phyloP scores from a whole-genome alignment of 768 basidiomycete genomes.

The Amanita jacksonii region DNA sequence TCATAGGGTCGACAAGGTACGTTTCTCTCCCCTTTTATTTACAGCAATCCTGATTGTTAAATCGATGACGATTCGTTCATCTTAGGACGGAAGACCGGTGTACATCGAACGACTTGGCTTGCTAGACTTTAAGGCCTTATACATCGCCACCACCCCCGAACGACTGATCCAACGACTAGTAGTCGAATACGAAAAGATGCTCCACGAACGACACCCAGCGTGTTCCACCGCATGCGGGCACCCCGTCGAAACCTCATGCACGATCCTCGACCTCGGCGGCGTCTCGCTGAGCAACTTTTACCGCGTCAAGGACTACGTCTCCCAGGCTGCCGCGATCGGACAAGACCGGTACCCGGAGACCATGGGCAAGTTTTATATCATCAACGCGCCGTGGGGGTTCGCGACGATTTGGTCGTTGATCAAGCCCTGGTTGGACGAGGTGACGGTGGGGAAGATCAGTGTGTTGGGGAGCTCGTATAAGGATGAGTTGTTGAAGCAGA shows the following conservation, averaged over 20 bases:
- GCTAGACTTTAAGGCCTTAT: conserved; percentile 80
- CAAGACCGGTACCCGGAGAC: conserved; percentile 89
- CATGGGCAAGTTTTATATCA: conserved; percentile 99
- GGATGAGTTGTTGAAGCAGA: conserved; percentile 70
- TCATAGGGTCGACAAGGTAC: conserved; percentile 90
- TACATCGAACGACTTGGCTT: conserved; percentile 92
- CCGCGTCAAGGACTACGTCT: conserved; percentile 88
- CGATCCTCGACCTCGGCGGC: conserved; percentile 83
- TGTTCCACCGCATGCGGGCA: conserved; percentile 64
- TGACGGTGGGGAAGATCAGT: conserved; percentile 90
- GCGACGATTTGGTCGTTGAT: conserved; percentile 79
- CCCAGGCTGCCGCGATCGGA: conserved; percentile 63
- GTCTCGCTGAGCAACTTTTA: conserved; percentile 73
- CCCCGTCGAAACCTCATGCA: conserved; percentile 94
- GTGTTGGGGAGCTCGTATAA: conserved; percentile 76
- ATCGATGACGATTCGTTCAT: background rate
- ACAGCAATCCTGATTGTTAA: too few relatives aligned
- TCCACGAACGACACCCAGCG: conserved; percentile 72
- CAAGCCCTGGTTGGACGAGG: conserved; percentile 92
- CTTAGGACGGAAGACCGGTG: conserved; percentile 85
- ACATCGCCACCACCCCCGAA: conserved; percentile 73
- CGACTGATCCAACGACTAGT: conserved; percentile 86
- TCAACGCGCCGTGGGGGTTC: conserved; percentile 95
- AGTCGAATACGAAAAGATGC: conserved; percentile 86
- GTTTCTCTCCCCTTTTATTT: conserved; percentile 9